phyloP scores from a whole-genome alignment of 2,329 filamentous ascomycete species.

The Talaromyces sp. region DNA sequence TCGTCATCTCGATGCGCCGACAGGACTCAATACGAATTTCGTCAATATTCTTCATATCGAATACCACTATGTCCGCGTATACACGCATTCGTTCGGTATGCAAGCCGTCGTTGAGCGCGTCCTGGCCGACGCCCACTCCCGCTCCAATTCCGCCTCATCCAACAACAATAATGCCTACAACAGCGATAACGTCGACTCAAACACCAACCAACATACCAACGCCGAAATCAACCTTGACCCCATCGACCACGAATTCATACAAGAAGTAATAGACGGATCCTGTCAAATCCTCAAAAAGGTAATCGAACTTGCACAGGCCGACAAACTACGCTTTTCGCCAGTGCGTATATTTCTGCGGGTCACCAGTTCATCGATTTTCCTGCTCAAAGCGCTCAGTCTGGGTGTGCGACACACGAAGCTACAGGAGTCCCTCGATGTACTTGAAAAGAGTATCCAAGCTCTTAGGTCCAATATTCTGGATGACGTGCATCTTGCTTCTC shows the following conservation, averaged over 20 bases:
- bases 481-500: conserved; percentile 52
- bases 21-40: conserved; percentile 26
- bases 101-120: conserved; percentile 57
- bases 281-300: conserved; percentile 52
- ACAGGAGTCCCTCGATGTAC: conserved; percentile 47
- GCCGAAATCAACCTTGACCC: conserved; percentile 37
- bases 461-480: conserved; percentile 50
- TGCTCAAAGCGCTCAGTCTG: conserved; percentile 51
- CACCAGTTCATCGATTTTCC: conserved; percentile 55
- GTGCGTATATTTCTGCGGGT: conserved; percentile 54
- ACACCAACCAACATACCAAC: neutral
- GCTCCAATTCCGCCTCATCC: conserved; percentile 20
- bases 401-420: conserved; percentile 50
- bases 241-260: conserved; percentile 54
- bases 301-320: conserved; percentile 46
- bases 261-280: conserved; percentile 55
- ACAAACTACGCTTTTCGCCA: conserved; percentile 50
- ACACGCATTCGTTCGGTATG: conserved; percentile 49
- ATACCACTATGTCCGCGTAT: conserved; percentile 48
- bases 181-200: neutral
- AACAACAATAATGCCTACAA: conserved; percentile 1
- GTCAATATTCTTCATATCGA: conserved; percentile 54
- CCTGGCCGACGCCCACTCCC: conserved; percentile 31
- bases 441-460: conserved; percentile 49
- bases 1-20: conserved; percentile 32